Percentiles rank a stretch among this genome's conserved stretches.
Evolutionary conservation across 108 stramenopile genomes (phyloP).

Genomic region (Cyclostephanos invisitatus): DNA sequence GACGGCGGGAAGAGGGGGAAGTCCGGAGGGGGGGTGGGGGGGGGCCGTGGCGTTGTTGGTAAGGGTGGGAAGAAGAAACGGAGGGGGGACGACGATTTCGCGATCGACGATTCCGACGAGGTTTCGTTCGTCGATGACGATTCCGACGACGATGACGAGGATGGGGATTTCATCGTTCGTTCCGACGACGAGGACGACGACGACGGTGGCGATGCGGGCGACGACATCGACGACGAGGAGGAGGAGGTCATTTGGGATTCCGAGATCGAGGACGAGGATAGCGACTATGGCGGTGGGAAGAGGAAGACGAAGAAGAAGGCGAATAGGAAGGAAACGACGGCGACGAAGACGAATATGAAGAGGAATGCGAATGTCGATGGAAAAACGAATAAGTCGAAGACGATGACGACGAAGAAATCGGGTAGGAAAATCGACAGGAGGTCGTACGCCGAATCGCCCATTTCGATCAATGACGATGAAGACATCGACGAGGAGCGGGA

Average conservation of each 20-base stretch:
- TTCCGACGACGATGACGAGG: conserved; percentile 40
- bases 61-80: neutral
- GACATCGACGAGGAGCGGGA: conserved; percentile 23
- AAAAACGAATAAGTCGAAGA: neutral
- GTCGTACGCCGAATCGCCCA: conserved; percentile 12
- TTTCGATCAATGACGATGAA: conserved; percentile 2
- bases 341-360: conserved; percentile 8
- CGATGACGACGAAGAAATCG: neutral
- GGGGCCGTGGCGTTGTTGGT: conserved; percentile 8
- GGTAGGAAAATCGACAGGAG: neutral
- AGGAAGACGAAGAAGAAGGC: conserved; percentile 9
- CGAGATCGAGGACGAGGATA: conserved; percentile 50
- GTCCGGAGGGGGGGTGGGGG: conserved; percentile 12
- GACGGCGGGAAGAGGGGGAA: conserved; percentile 6
- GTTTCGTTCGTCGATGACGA: neutral
- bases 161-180: conserved; percentile 41
- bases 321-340: conserved; percentile 20
- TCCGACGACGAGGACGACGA: conserved; percentile 41
- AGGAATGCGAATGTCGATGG: neutral
- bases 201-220: conserved; percentile 34
- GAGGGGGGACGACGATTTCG: conserved; percentile 16
- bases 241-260: conserved; percentile 39
- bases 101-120: conserved; percentile 12
- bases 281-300: conserved; percentile 9
- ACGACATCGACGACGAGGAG: conserved; percentile 21